phyloP scores from a whole-genome alignment of 2,329 filamentous ascomycete species.

The Aspergillus ruber region DNA sequence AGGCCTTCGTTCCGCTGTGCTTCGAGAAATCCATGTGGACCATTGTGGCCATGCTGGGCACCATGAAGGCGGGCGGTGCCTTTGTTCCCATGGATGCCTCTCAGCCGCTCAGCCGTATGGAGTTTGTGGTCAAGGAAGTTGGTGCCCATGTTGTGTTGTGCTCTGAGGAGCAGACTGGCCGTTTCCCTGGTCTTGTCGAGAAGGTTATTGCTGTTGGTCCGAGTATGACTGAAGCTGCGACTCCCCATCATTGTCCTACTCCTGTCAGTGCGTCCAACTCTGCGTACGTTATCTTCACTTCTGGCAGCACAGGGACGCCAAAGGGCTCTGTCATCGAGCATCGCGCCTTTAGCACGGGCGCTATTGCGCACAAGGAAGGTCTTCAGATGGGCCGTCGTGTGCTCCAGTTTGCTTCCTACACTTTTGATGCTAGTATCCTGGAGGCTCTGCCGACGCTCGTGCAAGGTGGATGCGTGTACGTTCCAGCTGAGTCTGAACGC shows the following conservation, averaged over 20 bases:
- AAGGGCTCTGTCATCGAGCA: conserved; percentile 55
- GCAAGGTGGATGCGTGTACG: conserved; percentile 29
- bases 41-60: not conserved
- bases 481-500: conserved; percentile 42
- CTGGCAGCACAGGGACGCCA: conserved; percentile 21
- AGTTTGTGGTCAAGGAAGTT: not conserved
- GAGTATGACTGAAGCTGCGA: conserved; percentile 3
- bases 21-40: conserved; percentile 1
- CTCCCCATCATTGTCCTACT: conserved; percentile 3
- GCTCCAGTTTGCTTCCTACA: conserved; percentile 30
- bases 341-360: conserved; percentile 45
- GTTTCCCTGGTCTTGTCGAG: conserved; percentile 11
- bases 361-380: conserved; percentile 43
- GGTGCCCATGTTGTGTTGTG: not conserved
- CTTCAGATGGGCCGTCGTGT: conserved; percentile 40
- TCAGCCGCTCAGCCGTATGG: not conserved
- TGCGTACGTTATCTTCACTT: conserved; percentile 53
- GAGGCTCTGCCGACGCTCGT: conserved; percentile 15
- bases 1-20: conserved; percentile 6
- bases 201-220: conserved; percentile 13
- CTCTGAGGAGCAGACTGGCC: conserved; percentile 10
- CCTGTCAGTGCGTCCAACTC: conserved; percentile 5
- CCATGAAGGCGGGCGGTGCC: conserved; percentile 3
- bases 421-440: conserved; percentile 31
- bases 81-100: conserved; percentile 1